Conservation (phyloP, 805 yeast species). For the Lachancea meyersii region DNA sequence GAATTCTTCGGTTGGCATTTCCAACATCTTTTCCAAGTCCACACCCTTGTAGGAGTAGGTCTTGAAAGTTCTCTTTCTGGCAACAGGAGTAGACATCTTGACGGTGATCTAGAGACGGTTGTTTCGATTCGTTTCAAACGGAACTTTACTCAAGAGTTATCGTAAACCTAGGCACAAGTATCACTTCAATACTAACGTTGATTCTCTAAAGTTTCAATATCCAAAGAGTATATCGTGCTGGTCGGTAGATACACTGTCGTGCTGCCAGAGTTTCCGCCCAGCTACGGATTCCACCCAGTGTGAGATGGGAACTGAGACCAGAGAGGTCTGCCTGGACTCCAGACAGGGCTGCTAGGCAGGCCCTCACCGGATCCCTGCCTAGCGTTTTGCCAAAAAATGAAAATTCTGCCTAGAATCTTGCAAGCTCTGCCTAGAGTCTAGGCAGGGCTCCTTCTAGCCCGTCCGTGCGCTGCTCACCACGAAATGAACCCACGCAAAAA, state of each 20-base stretch:
- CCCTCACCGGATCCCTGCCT: not conserved
- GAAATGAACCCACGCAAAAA: not conserved
- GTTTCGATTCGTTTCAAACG: not conserved
- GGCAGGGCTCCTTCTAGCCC: not conserved
- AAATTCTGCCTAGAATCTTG: not conserved
- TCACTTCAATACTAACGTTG: too few relatives aligned
- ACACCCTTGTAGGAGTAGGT: conserved; percentile 99
- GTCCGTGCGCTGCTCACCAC: not conserved
- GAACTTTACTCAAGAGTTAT: not conserved
- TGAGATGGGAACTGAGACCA: too few relatives aligned
- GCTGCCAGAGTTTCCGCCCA: not conserved
- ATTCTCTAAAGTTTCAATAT: not conserved
- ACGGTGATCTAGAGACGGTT: conserved; percentile 2
- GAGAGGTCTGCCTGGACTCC: too few relatives aligned
- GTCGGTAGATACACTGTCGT: not conserved
- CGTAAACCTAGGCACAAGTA: too few relatives aligned
- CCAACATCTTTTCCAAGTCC: conserved; percentile 88
- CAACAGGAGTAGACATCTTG: conserved; percentile 32
- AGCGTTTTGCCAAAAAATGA: not conserved
- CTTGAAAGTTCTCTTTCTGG: conserved; percentile 88
- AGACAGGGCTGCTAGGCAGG: not conserved
- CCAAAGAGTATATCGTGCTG: not conserved
- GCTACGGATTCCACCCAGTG: not conserved
- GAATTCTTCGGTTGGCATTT: conserved; percentile 93
- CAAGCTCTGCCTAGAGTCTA: not conserved